These are phyloP conservation scores for Tolypocladium tropicale DNA, from an alignment of 2,329 filamentous ascomycete species.

Conservation along the genomic window DNA sequence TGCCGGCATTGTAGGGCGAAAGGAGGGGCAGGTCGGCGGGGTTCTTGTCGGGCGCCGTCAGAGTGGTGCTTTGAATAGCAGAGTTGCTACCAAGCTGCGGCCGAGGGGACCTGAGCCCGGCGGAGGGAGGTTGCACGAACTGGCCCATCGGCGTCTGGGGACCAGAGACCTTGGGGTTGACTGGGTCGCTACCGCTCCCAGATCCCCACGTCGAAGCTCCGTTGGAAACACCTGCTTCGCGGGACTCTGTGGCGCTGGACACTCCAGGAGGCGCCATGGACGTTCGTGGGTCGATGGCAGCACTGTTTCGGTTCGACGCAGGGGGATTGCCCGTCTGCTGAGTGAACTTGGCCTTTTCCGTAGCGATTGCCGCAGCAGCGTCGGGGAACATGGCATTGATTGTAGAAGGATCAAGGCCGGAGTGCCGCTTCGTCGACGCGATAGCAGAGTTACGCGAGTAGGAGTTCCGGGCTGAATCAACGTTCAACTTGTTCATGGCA, in stretches of 20 bases:
- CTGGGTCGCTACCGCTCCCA: constrained; percentile 38
- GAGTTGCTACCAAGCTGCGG: constrained; percentile 55
- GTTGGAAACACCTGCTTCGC: constrained; percentile 14
- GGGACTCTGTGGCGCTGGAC: constrained; percentile 38
- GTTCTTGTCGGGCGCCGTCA: constrained; percentile 59
- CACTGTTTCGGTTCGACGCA: constrained; percentile 86
- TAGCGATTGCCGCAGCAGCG: constrained; percentile 94
- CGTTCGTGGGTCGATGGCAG: constrained; percentile 63
- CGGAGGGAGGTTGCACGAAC: constrained; percentile 73
- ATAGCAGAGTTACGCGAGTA: constrained; percentile 72
- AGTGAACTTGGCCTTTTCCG: constrained; percentile 94
- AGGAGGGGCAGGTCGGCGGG: constrained; percentile 67
- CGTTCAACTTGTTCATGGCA: constrained; percentile 90
- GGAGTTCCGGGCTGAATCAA: constrained; percentile 79
- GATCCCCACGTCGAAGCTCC: constrained; percentile 65
- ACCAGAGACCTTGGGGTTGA: constrained; percentile 62
- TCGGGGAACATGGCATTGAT: constrained; percentile 99
- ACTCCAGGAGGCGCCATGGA: constrained; percentile 70
- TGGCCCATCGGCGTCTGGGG: constrained; percentile 86
- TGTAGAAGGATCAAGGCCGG: constrained; percentile 81
- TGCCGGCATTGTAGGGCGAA: constrained; percentile 70
- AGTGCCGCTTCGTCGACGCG: constrained; percentile 72
- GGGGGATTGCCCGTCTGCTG: constrained; percentile 87
- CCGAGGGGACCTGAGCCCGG: constrained; percentile 68
- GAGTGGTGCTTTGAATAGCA: constrained; percentile 74